phyloP scores from a whole-genome alignment of 2,329 filamentous ascomycete genomes.

The Tolypocladium inflatum region DNA sequence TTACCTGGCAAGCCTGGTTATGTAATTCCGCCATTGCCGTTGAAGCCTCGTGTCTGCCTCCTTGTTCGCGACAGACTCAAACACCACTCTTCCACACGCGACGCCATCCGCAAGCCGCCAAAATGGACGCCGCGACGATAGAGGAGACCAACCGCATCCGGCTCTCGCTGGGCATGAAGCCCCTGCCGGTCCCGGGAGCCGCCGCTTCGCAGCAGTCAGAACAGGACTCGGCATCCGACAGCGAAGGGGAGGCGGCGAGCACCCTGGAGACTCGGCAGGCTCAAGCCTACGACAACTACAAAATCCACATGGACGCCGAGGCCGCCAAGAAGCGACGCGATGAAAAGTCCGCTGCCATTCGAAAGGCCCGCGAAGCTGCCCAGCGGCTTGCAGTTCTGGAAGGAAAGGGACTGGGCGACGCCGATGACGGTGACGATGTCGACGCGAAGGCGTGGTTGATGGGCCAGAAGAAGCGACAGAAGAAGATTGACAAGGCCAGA shows the following conservation, averaged over 20 bases:
- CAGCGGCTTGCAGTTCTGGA: constrained; percentile 67
- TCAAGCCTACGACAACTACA: constrained; percentile 63
- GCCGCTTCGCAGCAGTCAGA: constrained; percentile 22
- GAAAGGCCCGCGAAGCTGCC: constrained; percentile 77
- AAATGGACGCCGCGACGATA: constrained; percentile 63
- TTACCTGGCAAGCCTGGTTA: background rate
- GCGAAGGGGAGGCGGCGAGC: constrained; percentile 63
- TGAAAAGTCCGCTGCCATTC: constrained; percentile 71
- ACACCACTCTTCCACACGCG: background rate
- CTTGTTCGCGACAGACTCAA: background rate
- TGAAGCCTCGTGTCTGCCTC: background rate
- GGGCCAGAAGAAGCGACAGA: constrained; percentile 86
- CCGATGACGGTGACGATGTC: constrained; percentile 51
- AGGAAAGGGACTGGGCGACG: constrained; percentile 76
- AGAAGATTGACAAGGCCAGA: constrained; percentile 73
- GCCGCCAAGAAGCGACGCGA: constrained; percentile 69
- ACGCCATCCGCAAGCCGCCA: background rate
- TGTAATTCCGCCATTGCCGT: background rate
- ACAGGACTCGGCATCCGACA: constrained; percentile 43
- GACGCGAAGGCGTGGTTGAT: constrained; percentile 83
- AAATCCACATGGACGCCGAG: constrained; percentile 58
- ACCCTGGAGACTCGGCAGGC: constrained; percentile 77
- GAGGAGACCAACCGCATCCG: constrained; percentile 93
- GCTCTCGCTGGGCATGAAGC: constrained; percentile 79
- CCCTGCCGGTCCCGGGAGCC: constrained; percentile 71